Conservation (phyloP, 805 yeast species). For the Cyberlindnera bimundalis region DNA sequence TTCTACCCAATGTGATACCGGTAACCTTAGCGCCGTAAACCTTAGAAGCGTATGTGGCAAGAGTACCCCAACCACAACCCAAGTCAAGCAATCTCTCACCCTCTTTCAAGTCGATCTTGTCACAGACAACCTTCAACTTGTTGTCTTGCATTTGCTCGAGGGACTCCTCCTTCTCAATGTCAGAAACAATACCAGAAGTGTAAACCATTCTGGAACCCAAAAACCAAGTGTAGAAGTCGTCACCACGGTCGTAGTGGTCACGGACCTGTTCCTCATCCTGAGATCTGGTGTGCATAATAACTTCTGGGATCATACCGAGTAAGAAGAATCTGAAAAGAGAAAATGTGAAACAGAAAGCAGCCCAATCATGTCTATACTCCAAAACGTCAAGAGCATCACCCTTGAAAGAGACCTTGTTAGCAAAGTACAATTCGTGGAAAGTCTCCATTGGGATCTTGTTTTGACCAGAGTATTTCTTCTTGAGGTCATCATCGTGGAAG, state of each 20-base stretch:
- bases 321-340: conserved; percentile 76
- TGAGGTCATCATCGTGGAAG: conserved; percentile 71
- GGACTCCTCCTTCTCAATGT: conserved; percentile 66
- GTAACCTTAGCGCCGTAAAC: conserved; percentile 84
- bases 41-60: conserved; percentile 78
- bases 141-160: conserved; percentile 84
- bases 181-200: conserved; percentile 81
- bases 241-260: conserved; percentile 95
- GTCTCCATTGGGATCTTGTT: conserved; percentile 89
- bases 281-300: conserved; percentile 83
- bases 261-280: conserved; percentile 97
- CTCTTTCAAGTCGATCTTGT: conserved; percentile 67
- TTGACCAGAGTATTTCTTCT: conserved; percentile 64
- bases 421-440: conserved; percentile 84
- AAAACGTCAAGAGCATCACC: conserved; percentile 82
- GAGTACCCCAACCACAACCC: conserved; percentile 97
- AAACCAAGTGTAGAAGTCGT: conserved; percentile 92
- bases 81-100: conserved; percentile 79
- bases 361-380: conserved; percentile 93
- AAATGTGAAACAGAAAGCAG: conserved; percentile 72
- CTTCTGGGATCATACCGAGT: conserved; percentile 89
- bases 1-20: conserved; percentile 85
- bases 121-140: conserved; percentile 83
- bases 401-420: conserved; percentile 77
- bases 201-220: conserved; percentile 93